Evolutionary conservation across 192 early-diverging fungal genomes (phyloP).

Genomic region (Linnemannia schmuckeri): DNA sequence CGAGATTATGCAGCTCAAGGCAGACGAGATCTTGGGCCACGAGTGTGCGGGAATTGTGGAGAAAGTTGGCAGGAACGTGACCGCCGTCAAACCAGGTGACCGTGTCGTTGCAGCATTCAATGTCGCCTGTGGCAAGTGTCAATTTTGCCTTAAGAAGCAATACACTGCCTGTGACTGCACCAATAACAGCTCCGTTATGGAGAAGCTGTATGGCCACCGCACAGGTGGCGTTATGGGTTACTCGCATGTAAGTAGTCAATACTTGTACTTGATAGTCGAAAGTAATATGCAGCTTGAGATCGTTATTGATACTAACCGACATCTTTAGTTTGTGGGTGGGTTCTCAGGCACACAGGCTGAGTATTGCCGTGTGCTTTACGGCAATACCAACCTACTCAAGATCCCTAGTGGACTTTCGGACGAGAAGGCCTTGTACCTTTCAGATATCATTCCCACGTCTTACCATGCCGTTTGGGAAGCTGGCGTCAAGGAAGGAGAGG

Average conservation of each 20-base stretch:
- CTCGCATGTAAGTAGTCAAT: slow-evolving; percentile 58
- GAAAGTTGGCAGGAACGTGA: slow-evolving; percentile 58
- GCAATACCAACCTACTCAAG: slow-evolving; percentile 64
- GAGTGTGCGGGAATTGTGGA: slow-evolving; percentile 65
- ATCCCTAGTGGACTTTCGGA: slow-evolving; percentile 58
- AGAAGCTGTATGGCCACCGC: slow-evolving; percentile 63
- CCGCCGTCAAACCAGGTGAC: slow-evolving; percentile 58
- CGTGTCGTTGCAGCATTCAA: slow-evolving; percentile 61
- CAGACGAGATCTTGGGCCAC: slow-evolving; percentile 67
- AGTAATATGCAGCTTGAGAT: neutral
- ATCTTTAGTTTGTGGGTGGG: slow-evolving; percentile 46
- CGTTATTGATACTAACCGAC: neutral
- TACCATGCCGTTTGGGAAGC: slow-evolving; percentile 59
- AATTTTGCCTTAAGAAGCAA: slow-evolving; percentile 61
- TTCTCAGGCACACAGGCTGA: slow-evolving; percentile 64
- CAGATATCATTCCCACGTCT: slow-evolving; percentile 64
- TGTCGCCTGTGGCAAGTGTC: slow-evolving; percentile 67
- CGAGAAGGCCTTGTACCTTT: slow-evolving; percentile 64
- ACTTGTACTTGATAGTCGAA: neutral
- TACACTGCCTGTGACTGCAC: slow-evolving; percentile 66
- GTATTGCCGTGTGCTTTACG: slow-evolving; percentile 66
- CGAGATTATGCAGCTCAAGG: slow-evolving; percentile 58
- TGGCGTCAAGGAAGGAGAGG: slow-evolving; percentile 57
- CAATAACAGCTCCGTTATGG: slow-evolving; percentile 63
- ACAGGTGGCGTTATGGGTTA: slow-evolving; percentile 64